Conservation (phyloP, 495 filamentous ascomycete genomes). For the Tuber brumale region DNA sequence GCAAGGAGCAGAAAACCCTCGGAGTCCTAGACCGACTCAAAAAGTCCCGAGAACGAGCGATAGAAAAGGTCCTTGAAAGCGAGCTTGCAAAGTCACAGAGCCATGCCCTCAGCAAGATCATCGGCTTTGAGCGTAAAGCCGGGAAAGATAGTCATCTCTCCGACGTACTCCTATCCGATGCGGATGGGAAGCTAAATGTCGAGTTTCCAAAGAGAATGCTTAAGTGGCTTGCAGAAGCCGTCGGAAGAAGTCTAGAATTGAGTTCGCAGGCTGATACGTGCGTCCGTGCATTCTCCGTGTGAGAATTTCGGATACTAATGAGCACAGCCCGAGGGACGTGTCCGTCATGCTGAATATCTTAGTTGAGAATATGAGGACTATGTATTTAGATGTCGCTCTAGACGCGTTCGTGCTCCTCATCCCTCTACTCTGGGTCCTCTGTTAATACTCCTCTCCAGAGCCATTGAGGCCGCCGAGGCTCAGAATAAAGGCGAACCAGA, state of each 20-base stretch:
- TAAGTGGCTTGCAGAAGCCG: constrained; percentile 93
- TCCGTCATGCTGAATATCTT: constrained; percentile 75
- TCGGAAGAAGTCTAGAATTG: constrained; percentile 85
- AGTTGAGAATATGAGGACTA: constrained; percentile 80
- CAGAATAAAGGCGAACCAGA: constrained; percentile 83
- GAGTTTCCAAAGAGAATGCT: constrained; percentile 92
- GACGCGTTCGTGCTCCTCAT: constrained; percentile 54
- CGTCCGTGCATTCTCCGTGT: constrained; percentile 1
- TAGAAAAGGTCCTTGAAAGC: constrained; percentile 42
- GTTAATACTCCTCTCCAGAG: constrained; percentile 39
- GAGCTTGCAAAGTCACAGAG: constrained; percentile 41
- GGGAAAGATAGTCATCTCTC: constrained; percentile 28
- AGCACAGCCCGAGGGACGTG: constrained; percentile 71
- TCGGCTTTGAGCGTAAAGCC: constrained; percentile 42
- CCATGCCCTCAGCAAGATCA: constrained; percentile 37
- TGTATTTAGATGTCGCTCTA: constrained; percentile 88
- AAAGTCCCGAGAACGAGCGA: constrained; percentile 39
- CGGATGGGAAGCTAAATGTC: constrained; percentile 75
- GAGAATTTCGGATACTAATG: constrained; percentile 7
- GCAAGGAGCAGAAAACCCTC: constrained; percentile 42
- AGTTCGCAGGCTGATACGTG: constrained; percentile 71
- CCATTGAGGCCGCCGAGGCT: constrained; percentile 68
- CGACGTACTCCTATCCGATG: constrained; percentile 82
- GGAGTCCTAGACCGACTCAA: constrained; percentile 41
- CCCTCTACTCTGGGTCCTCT: not conserved